A percentile compares a stretch with the other conserved stretches of the same genome.
Conservation (phyloP, 306 rosid genomes). For the Erythrophleum fordii region DNA sequence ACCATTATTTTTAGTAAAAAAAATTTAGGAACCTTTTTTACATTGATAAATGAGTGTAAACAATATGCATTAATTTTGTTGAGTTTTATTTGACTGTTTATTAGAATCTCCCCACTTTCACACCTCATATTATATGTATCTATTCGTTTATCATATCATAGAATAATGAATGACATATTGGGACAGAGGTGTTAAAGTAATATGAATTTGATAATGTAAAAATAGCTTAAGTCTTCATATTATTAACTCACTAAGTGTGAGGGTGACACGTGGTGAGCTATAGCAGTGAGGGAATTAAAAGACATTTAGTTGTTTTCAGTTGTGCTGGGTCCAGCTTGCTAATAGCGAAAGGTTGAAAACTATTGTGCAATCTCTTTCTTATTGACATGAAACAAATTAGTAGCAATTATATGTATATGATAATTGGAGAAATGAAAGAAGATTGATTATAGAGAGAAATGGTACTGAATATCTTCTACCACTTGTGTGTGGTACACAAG, state of each 20-base stretch:
- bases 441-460: neutral
- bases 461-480: conserved; percentile 17
- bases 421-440: conserved; percentile 17
- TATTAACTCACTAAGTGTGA: neutral
- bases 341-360: conserved; percentile 8
- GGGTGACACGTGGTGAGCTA: neutral
- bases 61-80: too few relatives aligned
- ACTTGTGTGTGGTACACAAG: conserved; percentile 40
- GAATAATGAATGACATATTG: neutral
- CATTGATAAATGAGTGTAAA: neutral
- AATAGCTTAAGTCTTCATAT: too few relatives aligned
- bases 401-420: conserved; percentile 34
- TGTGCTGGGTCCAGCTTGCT: conserved; percentile 21
- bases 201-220: neutral
- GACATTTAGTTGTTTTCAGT: neutral
- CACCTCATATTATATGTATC: too few relatives aligned
- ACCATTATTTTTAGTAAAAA: neutral
- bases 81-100: too few relatives aligned
- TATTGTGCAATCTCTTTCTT: conserved; percentile 14
- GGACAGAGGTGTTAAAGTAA: neutral
- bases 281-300: neutral
- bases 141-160: too few relatives aligned
- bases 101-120: too few relatives aligned
- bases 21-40: neutral
- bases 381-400: conserved; percentile 25